Percentiles rank a stretch among this genome's conserved stretches.
Evolutionary conservation across 1,284 basidiomycete species (phyloP).

Genomic region (Puccinia novopanici): DNA sequence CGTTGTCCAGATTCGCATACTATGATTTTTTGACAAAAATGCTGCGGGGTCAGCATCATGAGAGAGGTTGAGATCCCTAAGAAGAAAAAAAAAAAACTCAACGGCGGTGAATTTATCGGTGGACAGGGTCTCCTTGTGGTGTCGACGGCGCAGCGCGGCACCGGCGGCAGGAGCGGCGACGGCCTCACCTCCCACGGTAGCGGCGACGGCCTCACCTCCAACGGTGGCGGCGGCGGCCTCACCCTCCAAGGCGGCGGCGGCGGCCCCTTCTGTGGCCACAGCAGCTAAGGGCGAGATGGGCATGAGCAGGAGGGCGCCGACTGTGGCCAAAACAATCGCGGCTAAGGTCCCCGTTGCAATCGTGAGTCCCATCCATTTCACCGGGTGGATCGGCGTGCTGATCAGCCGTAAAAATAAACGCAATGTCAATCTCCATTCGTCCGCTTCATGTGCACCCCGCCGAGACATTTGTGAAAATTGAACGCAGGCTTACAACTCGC

Average conservation of each 20-base stretch:
- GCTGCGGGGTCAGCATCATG: too few relatives aligned
- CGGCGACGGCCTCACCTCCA: neutral
- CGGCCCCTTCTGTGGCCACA: neutral
- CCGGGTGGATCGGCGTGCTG: slow-evolving; percentile 36
- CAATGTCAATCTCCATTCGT: neutral
- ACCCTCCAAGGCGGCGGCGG: neutral
- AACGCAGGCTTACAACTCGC: slow-evolving; percentile 28
- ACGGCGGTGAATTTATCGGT: slow-evolving; percentile 48
- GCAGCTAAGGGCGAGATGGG: neutral
- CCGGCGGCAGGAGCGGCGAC: slow-evolving; percentile 12
- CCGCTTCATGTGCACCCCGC: too few relatives aligned
- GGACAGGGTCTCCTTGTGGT: slow-evolving; percentile 38
- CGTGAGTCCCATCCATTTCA: slow-evolving; percentile 45
- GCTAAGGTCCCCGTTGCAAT: slow-evolving; percentile 25
- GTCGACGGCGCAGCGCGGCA: slow-evolving; percentile 29
- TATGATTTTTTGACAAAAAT: neutral
- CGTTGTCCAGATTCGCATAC: slow-evolving; percentile 47
- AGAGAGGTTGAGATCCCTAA: neutral
- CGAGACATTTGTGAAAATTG: neutral
- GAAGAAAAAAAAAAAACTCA: neutral
- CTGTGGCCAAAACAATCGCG: slow-evolving; percentile 29
- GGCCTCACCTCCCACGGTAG: neutral
- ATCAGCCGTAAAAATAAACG: neutral
- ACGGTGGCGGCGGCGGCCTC: neutral
- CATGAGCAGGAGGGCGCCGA: neutral